Evolutionary conservation across 805 yeast genomes (phyloP).

Genomic region (Candida endomychidarum): DNA sequence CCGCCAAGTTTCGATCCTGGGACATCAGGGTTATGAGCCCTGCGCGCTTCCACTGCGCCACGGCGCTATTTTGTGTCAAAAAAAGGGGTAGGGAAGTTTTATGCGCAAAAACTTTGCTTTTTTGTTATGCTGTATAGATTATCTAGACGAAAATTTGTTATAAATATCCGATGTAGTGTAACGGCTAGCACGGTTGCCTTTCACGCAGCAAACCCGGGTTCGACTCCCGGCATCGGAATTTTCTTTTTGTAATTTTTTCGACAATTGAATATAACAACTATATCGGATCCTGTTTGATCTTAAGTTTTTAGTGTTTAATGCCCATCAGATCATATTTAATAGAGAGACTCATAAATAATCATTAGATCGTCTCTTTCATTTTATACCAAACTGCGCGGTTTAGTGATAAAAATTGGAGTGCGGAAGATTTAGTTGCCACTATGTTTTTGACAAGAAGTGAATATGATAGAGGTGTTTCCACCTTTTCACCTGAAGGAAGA

Average conservation of each 20-base stretch:
- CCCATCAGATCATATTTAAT: too few species aligned
- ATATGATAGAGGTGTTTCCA: slow-evolving; percentile 97
- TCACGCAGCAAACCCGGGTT: slow-evolving; percentile 67
- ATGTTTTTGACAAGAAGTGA: slow-evolving; percentile 99
- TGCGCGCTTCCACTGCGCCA: slow-evolving; percentile 99
- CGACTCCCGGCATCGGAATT: slow-evolving; percentile 83
- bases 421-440: slow-evolving; percentile 8
- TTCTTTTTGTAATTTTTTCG: slow-evolving; percentile 2
- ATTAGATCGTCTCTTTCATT: too few species aligned
- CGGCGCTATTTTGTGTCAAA: slow-evolving; percentile 62
- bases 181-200: slow-evolving; percentile 56
- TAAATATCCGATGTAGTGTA: slow-evolving; percentile 46
- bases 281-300: too few species aligned
- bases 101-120: not conserved
- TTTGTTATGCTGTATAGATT: not conserved
- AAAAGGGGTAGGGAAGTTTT: not conserved
- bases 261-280: too few species aligned
- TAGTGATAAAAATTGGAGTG: not conserved
- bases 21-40: slow-evolving; percentile 99
- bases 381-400: not conserved
- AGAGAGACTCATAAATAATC: too few species aligned
- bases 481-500: slow-evolving; percentile 98
- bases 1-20: slow-evolving; percentile 95
- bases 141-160: not conserved
- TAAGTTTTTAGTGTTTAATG: too few species aligned